A percentile compares a stretch with the other conserved stretches of the same genome.
Conservation (phyloP, 179 eudicot genomes). For the Silene vulgaris region DNA sequence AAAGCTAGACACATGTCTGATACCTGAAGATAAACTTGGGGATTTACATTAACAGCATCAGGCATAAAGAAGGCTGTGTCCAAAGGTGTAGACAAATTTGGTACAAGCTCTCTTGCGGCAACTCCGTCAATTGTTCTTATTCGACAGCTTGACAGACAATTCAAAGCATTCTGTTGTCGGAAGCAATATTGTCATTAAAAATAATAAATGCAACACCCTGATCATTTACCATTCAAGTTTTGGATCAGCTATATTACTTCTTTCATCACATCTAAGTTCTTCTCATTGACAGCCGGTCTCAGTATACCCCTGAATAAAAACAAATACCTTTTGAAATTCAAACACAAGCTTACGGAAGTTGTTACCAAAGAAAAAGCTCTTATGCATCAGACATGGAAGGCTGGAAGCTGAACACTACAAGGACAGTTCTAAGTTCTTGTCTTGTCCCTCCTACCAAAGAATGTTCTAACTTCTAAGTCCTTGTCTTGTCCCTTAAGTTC, state of each 20-base stretch:
- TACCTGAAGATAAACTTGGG: slow-evolving; percentile 79
- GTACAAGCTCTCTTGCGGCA: slow-evolving; percentile 63
- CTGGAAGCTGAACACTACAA: neutral
- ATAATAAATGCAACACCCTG: neutral
- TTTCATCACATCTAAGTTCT: slow-evolving; percentile 56
- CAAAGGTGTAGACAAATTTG: slow-evolving; percentile 57
- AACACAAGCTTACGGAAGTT: neutral
- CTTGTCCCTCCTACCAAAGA: neutral
- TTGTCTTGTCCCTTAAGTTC: neutral
- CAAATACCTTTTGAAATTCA: slow-evolving; percentile 14
- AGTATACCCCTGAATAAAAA: slow-evolving; percentile 67
- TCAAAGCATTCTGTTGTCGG: slow-evolving; percentile 66
- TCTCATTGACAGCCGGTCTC: slow-evolving; percentile 68
- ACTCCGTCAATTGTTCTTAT: slow-evolving; percentile 49
- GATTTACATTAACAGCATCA: slow-evolving; percentile 71
- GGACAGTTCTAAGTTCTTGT: neutral
- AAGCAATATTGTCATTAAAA: slow-evolving; percentile 21
- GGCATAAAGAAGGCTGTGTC: slow-evolving; percentile 86
- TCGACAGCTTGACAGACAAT: slow-evolving; percentile 62
- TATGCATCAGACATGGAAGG: neutral
- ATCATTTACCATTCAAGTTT: neutral
- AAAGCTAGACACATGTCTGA: slow-evolving; percentile 11
- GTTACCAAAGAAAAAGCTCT: neutral
- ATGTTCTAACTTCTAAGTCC: too few species aligned
- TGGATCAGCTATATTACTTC: slow-evolving; percentile 43